Base-by-base conservation (phyloP, 495 filamentous ascomycete species). In the Hypoxylon perforatum region DNA sequence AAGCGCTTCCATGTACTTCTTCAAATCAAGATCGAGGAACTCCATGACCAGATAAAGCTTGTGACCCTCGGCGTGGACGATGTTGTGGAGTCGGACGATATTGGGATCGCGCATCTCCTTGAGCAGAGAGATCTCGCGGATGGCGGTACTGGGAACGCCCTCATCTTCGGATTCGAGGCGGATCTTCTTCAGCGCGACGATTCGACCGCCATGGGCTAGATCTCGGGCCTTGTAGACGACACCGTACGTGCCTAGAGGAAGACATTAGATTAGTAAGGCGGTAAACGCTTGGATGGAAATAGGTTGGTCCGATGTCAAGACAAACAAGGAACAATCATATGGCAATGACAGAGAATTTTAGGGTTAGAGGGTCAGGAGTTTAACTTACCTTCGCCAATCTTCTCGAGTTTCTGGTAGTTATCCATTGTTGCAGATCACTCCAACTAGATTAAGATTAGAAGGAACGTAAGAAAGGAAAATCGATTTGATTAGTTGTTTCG, bases 401-500 rank as follows among this genome's bases (percentile, higher is more conserved):
- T 99, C 84, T 99, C 95, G 60, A 99, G 90, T 82, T 97, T 97
- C 83, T 98, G 93, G 78, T 99, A 99, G 77, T 97, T 97, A 76
- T 99, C 95, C 95, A 99, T 99, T 67, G 61, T 67, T 22, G 46
- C 49, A 33, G 45, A 38, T 30, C 5, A 22, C 14, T 52, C 53
- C 21, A 33, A 17, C 25, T 46, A 21, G 30, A 42, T 18, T 38
- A 22, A 22, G 55, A 46, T 61, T 15, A 22, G 63, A 57, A 19
- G 42, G 63, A 62, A 39, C 30, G 60, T 49, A 52, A 53, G 49
- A 60, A 61, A 50, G 18, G 33, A 65, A 57, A 15, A 25, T 63
- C 9, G 19, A 44, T 28, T 45, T 62, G 49, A 23, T 21, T 35
- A 35, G 44, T 60, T 25, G 22, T 28, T 28, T 25, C 14, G 22